Conservation (phyloP, 2,329 filamentous ascomycete genomes). For the Aspergillus sergii region DNA sequence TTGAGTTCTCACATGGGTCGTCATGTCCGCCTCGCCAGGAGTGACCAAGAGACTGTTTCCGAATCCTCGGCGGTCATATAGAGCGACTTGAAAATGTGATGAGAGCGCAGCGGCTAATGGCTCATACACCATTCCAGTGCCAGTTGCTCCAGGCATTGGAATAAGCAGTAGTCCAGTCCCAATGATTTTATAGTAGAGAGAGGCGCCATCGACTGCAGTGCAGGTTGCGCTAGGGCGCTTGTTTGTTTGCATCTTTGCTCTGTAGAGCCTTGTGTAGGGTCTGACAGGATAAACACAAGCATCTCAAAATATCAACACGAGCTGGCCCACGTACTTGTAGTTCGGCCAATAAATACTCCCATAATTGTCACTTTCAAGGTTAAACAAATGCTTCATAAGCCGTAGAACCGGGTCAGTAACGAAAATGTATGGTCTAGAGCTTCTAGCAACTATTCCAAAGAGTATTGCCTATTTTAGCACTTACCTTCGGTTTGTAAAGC, state of each 20-base stretch:
- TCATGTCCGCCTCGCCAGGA: background rate
- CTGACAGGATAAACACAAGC: background rate
- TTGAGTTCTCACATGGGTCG: background rate
- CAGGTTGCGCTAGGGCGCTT: background rate
- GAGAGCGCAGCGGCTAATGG: conserved; percentile 8
- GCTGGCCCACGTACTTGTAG: background rate
- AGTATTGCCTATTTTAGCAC: background rate
- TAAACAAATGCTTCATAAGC: background rate
- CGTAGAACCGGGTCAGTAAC: too few species aligned
- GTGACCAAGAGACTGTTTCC: conserved; percentile 9
- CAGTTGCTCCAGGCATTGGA: conserved; percentile 14
- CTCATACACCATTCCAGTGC: conserved; percentile 8
- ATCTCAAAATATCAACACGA: background rate
- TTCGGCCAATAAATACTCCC: background rate
- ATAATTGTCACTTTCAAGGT: too few species aligned
- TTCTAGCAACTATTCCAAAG: too few species aligned
- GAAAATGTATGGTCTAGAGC: background rate
- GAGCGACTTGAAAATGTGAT: conserved; percentile 7
- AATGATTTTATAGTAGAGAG: conserved; percentile 4
- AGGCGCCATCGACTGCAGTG: background rate
- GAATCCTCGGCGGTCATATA: conserved; percentile 19
- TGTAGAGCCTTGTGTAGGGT: background rate
- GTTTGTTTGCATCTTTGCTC: background rate
- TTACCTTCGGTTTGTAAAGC: background rate
- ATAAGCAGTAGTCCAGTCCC: conserved; percentile 12